These are phyloP conservation scores for Aspergillus oerlinghausenensis DNA, from an alignment of 2,329 filamentous ascomycete genomes.

Conservation along the genomic window DNA sequence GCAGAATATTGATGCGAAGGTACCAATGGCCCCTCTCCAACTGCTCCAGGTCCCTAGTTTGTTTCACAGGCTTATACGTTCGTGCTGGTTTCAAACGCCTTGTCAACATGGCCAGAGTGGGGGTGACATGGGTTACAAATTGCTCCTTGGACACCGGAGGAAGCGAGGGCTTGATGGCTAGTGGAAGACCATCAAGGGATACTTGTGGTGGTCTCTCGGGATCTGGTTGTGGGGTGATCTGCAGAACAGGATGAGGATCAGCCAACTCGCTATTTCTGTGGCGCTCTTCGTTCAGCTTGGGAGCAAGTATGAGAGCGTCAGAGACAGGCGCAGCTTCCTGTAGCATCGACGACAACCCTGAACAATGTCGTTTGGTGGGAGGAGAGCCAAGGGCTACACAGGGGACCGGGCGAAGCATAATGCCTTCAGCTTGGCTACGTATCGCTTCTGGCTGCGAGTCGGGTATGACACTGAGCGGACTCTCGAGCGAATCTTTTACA, in stretches of 20 bases:
- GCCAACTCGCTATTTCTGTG: neutral
- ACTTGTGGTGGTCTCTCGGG: neutral
- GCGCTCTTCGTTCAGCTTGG: neutral
- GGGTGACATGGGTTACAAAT: constrained; percentile 55
- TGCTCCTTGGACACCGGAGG: constrained; percentile 47
- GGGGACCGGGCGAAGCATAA: neutral
- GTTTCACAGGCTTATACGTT: constrained; percentile 50
- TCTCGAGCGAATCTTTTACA: constrained; percentile 24
- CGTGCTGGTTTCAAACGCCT: constrained; percentile 48
- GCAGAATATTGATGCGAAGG: constrained; percentile 55
- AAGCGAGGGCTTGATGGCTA: constrained; percentile 49
- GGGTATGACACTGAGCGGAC: constrained; percentile 36
- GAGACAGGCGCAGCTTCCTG: neutral
- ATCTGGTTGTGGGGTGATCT: neutral
- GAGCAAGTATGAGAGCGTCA: neutral
- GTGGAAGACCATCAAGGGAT: constrained; percentile 21
- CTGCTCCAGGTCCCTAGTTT: constrained; percentile 47
- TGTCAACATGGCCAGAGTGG: constrained; percentile 50
- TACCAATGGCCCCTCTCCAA: constrained; percentile 78
- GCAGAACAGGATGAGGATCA: neutral
- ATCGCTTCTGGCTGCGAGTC: constrained; percentile 33
- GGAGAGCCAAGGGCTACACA: neutral
- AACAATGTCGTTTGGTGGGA: constrained; percentile 12
- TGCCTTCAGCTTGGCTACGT: constrained; percentile 1
- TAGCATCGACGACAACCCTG: constrained; percentile 1